phyloP scores from a whole-genome alignment of 2,329 filamentous ascomycete species.

The Lachnellula cervina region DNA sequence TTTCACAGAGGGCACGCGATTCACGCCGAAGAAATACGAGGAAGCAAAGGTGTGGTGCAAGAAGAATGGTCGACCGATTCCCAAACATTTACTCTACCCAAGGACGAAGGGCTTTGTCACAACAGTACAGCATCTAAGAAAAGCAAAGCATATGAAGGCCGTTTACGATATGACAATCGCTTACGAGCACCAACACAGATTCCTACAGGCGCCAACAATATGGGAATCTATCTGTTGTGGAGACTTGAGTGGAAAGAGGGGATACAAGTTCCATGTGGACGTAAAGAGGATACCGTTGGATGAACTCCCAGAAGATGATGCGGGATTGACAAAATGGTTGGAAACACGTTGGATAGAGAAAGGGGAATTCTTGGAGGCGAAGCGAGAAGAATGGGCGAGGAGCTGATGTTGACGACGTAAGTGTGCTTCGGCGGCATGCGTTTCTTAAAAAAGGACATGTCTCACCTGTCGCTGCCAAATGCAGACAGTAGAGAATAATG shows the following conservation, averaged over 20 bases:
- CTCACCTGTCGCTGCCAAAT: too few relatives aligned
- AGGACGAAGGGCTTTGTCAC: constrained; percentile 57
- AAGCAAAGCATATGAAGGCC: constrained; percentile 46
- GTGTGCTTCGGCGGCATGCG: too few relatives aligned
- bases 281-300: constrained; percentile 44
- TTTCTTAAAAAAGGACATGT: too few relatives aligned
- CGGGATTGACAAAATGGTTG: constrained; percentile 46
- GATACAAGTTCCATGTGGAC: constrained; percentile 48
- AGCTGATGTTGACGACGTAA: background rate
- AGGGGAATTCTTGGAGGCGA: constrained; percentile 45
- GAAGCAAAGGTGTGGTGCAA: constrained; percentile 50
- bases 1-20: constrained; percentile 60
- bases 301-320: constrained; percentile 44
- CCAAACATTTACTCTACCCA: constrained; percentile 54
- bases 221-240: constrained; percentile 47
- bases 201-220: constrained; percentile 45
- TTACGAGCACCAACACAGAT: constrained; percentile 42
- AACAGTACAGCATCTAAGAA: constrained; percentile 50
- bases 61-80: constrained; percentile 44
- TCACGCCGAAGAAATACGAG: constrained; percentile 48
- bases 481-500: too few relatives aligned
- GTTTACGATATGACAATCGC: constrained; percentile 53
- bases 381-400: constrained; percentile 38
- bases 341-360: constrained; percentile 51
- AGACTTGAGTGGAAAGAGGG: constrained; percentile 35